Conservation (phyloP, 2,329 filamentous ascomycete species). For the Paecilomyces dactylethromorphus region DNA sequence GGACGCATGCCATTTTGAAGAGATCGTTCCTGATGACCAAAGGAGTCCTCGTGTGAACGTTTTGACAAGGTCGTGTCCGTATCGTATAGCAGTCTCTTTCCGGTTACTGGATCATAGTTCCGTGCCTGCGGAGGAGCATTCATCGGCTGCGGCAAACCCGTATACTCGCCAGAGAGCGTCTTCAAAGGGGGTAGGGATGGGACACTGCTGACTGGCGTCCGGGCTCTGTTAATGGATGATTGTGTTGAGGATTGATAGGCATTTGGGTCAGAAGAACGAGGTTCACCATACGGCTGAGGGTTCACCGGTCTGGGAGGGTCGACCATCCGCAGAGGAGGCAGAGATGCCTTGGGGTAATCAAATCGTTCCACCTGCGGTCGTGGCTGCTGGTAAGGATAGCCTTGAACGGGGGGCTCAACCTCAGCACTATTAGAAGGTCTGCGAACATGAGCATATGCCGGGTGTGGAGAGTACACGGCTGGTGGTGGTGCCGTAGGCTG, state of each 20-base stretch:
- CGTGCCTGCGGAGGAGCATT: slow-evolving; percentile 14
- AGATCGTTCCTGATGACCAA: slow-evolving; percentile 32
- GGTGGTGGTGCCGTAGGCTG: slow-evolving; percentile 28
- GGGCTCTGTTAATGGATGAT: slow-evolving; percentile 14
- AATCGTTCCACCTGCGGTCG: slow-evolving; percentile 11
- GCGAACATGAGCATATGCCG: slow-evolving; percentile 25
- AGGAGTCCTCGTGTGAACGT: slow-evolving; percentile 31
- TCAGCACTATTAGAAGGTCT: slow-evolving; percentile 26
- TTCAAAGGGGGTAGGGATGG: slow-evolving; percentile 32
- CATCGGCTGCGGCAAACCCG: slow-evolving; percentile 7
- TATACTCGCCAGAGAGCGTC: slow-evolving; percentile 22
- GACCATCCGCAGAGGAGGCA: slow-evolving; percentile 20
- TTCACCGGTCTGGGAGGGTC: slow-evolving; percentile 17
- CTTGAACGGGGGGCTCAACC: slow-evolving; percentile 18
- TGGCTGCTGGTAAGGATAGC: slow-evolving; percentile 14
- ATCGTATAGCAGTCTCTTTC: slow-evolving; percentile 25
- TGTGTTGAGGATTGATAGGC: slow-evolving; percentile 34
- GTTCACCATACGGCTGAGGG: slow-evolving; percentile 25
- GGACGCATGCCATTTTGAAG: slow-evolving; percentile 41
- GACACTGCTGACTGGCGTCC: slow-evolving; percentile 15
- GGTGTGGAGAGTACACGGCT: slow-evolving; percentile 25
- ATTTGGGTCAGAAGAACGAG: slow-evolving; percentile 30
- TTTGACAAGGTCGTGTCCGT: slow-evolving; percentile 22
- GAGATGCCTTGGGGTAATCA: slow-evolving; percentile 19
- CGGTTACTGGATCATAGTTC: slow-evolving; percentile 18